Percentiles rank a stretch among this genome's conserved stretches.
These are phyloP conservation scores for Trichoderma sp. DNA, from an alignment of 2,329 filamentous ascomycete species.

Conservation along the genomic window DNA sequence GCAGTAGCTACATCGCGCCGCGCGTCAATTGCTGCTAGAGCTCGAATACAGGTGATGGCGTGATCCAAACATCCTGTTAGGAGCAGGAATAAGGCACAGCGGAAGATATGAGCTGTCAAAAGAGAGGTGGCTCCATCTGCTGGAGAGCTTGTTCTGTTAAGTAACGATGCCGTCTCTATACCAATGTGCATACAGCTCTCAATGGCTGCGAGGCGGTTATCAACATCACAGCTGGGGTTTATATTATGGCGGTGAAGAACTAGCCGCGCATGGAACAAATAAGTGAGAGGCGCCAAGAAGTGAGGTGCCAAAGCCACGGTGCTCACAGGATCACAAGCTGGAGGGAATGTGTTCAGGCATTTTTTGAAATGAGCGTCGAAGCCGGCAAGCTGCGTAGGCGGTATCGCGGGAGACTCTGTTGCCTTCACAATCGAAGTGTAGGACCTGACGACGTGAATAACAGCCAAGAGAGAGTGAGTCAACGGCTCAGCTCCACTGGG, in stretches of 20 bases:
- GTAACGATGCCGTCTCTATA: constrained; percentile 73
- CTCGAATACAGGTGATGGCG: constrained; percentile 70
- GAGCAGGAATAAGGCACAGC: constrained; percentile 76
- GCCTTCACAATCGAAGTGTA: constrained; percentile 71
- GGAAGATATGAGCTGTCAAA: constrained; percentile 81
- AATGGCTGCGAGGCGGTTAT: constrained; percentile 68
- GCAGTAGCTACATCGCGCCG: constrained; percentile 68
- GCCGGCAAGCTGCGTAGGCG: constrained; percentile 64
- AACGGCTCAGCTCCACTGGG: constrained; percentile 53
- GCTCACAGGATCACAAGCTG: constrained; percentile 66
- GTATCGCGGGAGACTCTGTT: constrained; percentile 64
- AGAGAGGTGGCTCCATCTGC: constrained; percentile 69
- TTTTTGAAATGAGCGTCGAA: constrained; percentile 79
- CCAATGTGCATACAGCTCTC: constrained; percentile 73
- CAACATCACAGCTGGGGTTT: constrained; percentile 63
- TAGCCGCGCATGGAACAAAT: constrained; percentile 79
- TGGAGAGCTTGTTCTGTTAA: constrained; percentile 64
- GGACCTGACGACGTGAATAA: constrained; percentile 78
- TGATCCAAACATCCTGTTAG: constrained; percentile 70
- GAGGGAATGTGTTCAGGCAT: constrained; percentile 73
- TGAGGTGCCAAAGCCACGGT: constrained; percentile 68
- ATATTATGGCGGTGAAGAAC: constrained; percentile 88
- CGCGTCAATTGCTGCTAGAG: constrained; percentile 68
- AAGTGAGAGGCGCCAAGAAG: constrained; percentile 70
- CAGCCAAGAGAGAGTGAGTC: constrained; percentile 70